Conservation (phyloP, 768 basidiomycete genomes). For the Leccinum subtestaceum region DNA sequence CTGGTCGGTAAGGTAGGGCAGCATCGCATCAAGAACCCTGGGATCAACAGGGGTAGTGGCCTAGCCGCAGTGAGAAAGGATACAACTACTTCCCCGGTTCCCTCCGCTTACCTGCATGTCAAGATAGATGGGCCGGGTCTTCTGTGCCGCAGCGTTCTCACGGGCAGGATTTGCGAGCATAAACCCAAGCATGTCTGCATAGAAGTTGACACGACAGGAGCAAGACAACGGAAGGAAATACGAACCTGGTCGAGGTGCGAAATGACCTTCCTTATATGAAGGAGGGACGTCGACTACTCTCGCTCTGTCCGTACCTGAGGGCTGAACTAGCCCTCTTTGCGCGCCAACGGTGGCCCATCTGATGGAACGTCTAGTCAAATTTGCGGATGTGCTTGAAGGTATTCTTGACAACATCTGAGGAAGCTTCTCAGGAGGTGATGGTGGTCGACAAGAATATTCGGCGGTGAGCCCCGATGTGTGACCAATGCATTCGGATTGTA, state of each 20-base stretch:
- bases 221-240: background rate
- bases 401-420: slow-evolving; percentile 56
- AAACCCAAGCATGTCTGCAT: slow-evolving; percentile 84
- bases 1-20: slow-evolving; percentile 92
- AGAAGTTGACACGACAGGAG: slow-evolving; percentile 1
- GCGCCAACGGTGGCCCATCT: slow-evolving; percentile 23
- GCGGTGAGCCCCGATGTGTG: slow-evolving; percentile 2
- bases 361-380: slow-evolving; percentile 26
- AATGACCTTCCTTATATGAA: slow-evolving; percentile 64
- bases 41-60: slow-evolving; percentile 98
- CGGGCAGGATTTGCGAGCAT: slow-evolving; percentile 65
- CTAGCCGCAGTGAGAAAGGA: slow-evolving; percentile 37
- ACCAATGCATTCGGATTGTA: slow-evolving; percentile 3
- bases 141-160: slow-evolving; percentile 55
- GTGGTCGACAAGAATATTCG: slow-evolving; percentile 10
- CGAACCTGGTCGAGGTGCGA: slow-evolving; percentile 68
- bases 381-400: slow-evolving; percentile 37
- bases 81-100: background rate
- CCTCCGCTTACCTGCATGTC: slow-evolving; percentile 81
- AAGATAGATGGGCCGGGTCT: slow-evolving; percentile 89
- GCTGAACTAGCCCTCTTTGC: slow-evolving; percentile 70
- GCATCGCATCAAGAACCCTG: slow-evolving; percentile 93
- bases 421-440: slow-evolving; percentile 10
- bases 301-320: slow-evolving; percentile 78
- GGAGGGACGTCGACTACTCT: slow-evolving; percentile 80